Conservation (phyloP, 1,139 yeast genomes). For the Entelexis paramagnoliae region DNA sequence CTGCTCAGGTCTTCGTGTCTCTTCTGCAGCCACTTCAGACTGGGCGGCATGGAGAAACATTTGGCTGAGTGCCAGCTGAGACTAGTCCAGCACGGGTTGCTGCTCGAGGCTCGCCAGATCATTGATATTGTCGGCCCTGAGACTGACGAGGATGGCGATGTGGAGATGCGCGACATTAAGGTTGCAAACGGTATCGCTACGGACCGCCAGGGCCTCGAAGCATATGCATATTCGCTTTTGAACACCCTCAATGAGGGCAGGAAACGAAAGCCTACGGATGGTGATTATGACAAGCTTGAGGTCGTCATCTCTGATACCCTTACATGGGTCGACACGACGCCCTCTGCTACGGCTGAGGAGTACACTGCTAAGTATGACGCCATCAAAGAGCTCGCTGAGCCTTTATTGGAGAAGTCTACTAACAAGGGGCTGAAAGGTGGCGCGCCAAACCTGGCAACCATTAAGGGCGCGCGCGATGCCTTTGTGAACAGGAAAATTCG, state of each 20-base stretch:
- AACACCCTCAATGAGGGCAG: slow-evolving; percentile 30
- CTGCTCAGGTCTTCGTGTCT: slow-evolving; percentile 78
- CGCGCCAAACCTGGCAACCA: background rate
- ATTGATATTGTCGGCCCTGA: slow-evolving; percentile 41
- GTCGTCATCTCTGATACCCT: background rate
- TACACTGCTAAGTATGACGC: background rate
- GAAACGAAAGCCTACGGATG: background rate
- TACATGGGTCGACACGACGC: slow-evolving; percentile 13
- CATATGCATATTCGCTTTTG: slow-evolving; percentile 18
- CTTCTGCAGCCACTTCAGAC: slow-evolving; percentile 77
- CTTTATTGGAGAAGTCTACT: background rate
- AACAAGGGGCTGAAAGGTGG: background rate
- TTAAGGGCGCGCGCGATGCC: slow-evolving; percentile 44
- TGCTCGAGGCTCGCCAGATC: slow-evolving; percentile 64
- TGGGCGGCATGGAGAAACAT: slow-evolving; percentile 59
- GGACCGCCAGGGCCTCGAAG: slow-evolving; percentile 1
- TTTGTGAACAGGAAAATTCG: slow-evolving; percentile 64
- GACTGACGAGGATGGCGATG: slow-evolving; percentile 24
- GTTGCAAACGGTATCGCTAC: background rate
- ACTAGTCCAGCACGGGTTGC: slow-evolving; percentile 77
- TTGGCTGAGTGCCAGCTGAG: slow-evolving; percentile 66
- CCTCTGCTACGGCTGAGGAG: background rate
- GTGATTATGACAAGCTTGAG: background rate
- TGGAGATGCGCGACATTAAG: slow-evolving; percentile 21
- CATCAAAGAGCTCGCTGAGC: background rate